Evolutionary conservation across 805 yeast genomes (phyloP).

Genomic region (Ogataea wickerhamii): DNA sequence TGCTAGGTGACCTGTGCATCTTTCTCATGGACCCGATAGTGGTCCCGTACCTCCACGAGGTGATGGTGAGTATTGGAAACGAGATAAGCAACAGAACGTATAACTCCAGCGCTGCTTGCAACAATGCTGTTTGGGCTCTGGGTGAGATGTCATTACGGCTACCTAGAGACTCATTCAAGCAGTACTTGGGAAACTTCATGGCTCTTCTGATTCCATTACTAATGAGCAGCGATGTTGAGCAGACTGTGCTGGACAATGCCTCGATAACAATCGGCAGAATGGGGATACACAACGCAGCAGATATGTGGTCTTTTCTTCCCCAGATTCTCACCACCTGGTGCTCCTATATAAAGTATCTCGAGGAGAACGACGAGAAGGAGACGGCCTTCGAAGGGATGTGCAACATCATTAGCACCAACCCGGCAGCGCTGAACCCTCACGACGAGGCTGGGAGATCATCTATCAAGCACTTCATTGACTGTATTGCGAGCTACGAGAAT

Average conservation of each 20-base stretch:
- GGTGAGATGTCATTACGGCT: conserved; percentile 79
- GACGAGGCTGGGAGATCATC: conserved; percentile 44
- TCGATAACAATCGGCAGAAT: conserved; percentile 88
- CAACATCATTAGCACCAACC: conserved; percentile 60
- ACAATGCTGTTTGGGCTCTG: conserved; percentile 90
- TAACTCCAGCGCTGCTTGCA: conserved; percentile 60
- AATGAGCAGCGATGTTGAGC: conserved; percentile 49
- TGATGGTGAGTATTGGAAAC: conserved; percentile 63
- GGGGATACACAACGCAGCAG: conserved; percentile 60
- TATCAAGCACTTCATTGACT: conserved; percentile 52
- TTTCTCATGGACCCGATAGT: conserved; percentile 45
- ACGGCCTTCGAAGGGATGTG: conserved; percentile 84
- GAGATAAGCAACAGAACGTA: conserved; percentile 56
- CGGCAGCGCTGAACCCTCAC: conserved; percentile 51
- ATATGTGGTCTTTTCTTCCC: conserved; percentile 54
- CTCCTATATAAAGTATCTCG: conserved; percentile 57
- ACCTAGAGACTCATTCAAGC: conserved; percentile 42
- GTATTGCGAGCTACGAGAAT: conserved; percentile 52
- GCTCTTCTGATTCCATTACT: conserved; percentile 58
- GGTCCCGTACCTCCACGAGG: conserved; percentile 44
- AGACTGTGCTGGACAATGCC: conserved; percentile 76
- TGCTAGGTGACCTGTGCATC: conserved; percentile 85
- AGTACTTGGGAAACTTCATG: conserved; percentile 52
- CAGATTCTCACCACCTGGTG: conserved; percentile 70
- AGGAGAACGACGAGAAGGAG: conserved; percentile 85